phyloP scores from a whole-genome alignment of 345 rosid genomes.

The Garcia nutans region DNA sequence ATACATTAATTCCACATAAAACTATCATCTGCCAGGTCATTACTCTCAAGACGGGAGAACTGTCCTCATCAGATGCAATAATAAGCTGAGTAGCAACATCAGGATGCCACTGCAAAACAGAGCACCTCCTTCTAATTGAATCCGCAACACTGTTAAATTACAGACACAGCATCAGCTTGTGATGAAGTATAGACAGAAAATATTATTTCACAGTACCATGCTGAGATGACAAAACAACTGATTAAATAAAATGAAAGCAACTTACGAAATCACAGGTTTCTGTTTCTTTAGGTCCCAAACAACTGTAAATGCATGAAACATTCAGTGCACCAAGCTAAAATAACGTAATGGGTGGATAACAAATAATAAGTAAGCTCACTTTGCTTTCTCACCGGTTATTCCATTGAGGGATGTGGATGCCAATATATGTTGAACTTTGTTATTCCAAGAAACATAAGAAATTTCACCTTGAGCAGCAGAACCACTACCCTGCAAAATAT shows the following conservation, averaged over 20 bases:
- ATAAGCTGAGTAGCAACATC: constrained; percentile 94
- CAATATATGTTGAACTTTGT: constrained; percentile 87
- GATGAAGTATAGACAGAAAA: neutral
- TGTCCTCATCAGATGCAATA: constrained; percentile 97
- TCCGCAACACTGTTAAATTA: constrained; percentile 74
- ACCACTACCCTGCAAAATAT: constrained; percentile 76
- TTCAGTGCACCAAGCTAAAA: constrained; percentile 15
- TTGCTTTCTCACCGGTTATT: constrained; percentile 73
- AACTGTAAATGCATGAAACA: constrained; percentile 42
- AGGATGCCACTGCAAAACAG: constrained; percentile 99
- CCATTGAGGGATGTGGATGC: constrained; percentile 95
- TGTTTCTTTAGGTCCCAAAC: constrained; percentile 98
- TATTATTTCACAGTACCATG: neutral
- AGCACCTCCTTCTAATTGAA: constrained; percentile 84
- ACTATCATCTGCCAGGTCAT: constrained; percentile 10
- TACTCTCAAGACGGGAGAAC: constrained; percentile 81
- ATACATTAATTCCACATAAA: constrained; percentile 1
- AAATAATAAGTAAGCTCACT: neutral
- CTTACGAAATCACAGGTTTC: constrained; percentile 88
- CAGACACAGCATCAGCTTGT: constrained; percentile 22
- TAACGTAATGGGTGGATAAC: constrained; percentile 1
- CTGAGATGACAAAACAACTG: neutral
- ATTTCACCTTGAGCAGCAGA: constrained; percentile 95
- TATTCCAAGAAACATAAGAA: constrained; percentile 92
- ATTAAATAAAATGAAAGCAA: constrained; percentile 17